Percentiles rank a stretch among this genome's conserved stretches.
Evolutionary conservation across 192 early-diverging fungal genomes (phyloP).

Genomic region (Allomyces arbusculus): DNA sequence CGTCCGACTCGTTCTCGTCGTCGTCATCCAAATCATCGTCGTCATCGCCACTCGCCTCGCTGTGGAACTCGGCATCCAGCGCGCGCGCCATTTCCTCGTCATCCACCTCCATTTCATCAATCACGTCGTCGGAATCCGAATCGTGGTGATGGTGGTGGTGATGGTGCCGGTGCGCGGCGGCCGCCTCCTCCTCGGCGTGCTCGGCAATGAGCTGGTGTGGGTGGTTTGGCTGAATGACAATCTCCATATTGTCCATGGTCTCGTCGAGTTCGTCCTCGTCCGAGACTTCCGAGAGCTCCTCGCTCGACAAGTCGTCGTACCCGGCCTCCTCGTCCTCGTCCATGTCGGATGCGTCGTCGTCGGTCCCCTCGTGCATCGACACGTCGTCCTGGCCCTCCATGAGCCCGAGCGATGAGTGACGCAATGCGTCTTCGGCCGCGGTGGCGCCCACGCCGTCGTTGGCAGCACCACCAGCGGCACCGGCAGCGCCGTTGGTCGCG

Average conservation of each 20-base stretch:
- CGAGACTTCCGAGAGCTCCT: not conserved
- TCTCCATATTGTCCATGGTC: conserved; percentile 22
- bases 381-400: conserved; percentile 16
- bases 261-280: not conserved
- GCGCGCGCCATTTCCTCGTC: conserved; percentile 34
- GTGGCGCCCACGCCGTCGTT: not conserved
- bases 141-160: conserved; percentile 12
- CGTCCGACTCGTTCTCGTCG: conserved; percentile 23
- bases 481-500: not conserved
- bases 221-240: conserved; percentile 28
- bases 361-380: conserved; percentile 22
- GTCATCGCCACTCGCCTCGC: conserved; percentile 17
- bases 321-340: conserved; percentile 22
- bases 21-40: conserved; percentile 32
- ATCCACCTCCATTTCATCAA: conserved; percentile 23
- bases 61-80: conserved; percentile 20
- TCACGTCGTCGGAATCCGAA: conserved; percentile 13
- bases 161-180: conserved; percentile 17
- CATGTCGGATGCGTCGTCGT: conserved; percentile 21
- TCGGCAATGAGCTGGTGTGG: conserved; percentile 12
- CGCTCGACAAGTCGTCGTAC: not conserved
- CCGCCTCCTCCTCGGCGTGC: conserved; percentile 25
- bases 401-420: conserved; percentile 24
- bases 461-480: too few relatives aligned
- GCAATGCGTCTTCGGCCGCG: conserved; percentile 7